phyloP scores from a whole-genome alignment of 2,329 filamentous ascomycete genomes.

The Berkeleyomyces basicola region DNA sequence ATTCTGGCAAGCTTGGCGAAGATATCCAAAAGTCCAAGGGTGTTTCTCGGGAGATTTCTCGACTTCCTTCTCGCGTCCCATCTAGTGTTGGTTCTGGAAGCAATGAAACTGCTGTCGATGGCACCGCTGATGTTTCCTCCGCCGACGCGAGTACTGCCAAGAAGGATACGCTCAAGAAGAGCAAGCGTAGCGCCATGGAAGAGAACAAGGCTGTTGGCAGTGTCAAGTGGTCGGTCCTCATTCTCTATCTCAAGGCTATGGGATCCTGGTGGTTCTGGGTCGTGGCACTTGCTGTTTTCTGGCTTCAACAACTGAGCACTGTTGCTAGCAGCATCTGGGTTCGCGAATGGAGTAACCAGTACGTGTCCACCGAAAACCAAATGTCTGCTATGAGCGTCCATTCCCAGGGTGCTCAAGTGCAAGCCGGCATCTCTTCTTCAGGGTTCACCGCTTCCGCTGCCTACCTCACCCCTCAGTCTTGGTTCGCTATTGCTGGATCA shows the following conservation, averaged over 20 bases:
- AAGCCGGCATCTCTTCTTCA: neutral
- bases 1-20: conserved; percentile 76
- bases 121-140: conserved; percentile 26
- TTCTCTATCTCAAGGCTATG: conserved; percentile 78
- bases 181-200: conserved; percentile 33
- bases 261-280: conserved; percentile 96
- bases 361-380: conserved; percentile 33
- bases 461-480: conserved; percentile 5
- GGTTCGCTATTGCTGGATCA: conserved; percentile 2
- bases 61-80: conserved; percentile 58
- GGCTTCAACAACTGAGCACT: conserved; percentile 65
- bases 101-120: conserved; percentile 35
- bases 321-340: conserved; percentile 93
- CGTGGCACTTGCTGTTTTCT: conserved; percentile 57
- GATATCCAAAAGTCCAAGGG: conserved; percentile 61
- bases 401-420: conserved; percentile 1
- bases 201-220: conserved; percentile 74
- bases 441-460: conserved; percentile 2
- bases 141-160: conserved; percentile 33
- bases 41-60: conserved; percentile 52
- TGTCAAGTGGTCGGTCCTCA: conserved; percentile 74
- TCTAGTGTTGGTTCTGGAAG: conserved; percentile 55
- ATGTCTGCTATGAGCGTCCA: conserved; percentile 3
- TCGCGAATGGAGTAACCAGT: conserved; percentile 84
- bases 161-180: conserved; percentile 31